phyloP scores from a whole-genome alignment of 495 filamentous ascomycete species.

The Podospora pseudopauciseta region DNA sequence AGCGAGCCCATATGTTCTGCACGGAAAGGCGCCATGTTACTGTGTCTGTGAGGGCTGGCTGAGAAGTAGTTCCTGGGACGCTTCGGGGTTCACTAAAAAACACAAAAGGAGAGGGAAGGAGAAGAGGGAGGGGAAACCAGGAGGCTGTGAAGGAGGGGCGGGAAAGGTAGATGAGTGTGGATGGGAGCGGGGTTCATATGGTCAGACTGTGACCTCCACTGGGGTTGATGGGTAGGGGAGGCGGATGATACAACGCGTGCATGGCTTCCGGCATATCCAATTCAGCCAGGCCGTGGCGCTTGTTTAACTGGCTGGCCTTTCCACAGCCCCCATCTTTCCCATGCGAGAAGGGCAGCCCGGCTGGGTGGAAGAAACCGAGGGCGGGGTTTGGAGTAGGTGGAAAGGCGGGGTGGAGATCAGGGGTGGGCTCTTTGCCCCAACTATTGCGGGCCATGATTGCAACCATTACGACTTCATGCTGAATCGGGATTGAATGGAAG shows the following conservation, averaged over 20 bases:
- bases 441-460: not conserved
- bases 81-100: not conserved
- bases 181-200: constrained; percentile 7
- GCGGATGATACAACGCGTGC: not conserved
- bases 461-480: not conserved
- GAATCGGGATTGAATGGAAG: not conserved
- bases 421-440: not conserved
- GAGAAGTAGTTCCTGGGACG: not conserved
- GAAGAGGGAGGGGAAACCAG: not conserved
- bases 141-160: constrained; percentile 1
- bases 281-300: constrained; percentile 1
- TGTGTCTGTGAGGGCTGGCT: not conserved
- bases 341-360: not conserved
- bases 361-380: not conserved
- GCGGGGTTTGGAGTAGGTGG: constrained; percentile 1
- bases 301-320: not conserved
- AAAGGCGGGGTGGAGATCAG: not conserved
- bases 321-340: not conserved
- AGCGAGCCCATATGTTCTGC: constrained; percentile 84
- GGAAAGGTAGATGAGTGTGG: not conserved
- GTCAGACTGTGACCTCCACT: constrained; percentile 10
- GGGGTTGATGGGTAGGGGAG: not conserved
- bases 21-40: constrained; percentile 64
- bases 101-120: not conserved
- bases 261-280: not conserved